phyloP scores from a whole-genome alignment of 768 basidiomycete genomes.

The Termitomyces titanicus region DNA sequence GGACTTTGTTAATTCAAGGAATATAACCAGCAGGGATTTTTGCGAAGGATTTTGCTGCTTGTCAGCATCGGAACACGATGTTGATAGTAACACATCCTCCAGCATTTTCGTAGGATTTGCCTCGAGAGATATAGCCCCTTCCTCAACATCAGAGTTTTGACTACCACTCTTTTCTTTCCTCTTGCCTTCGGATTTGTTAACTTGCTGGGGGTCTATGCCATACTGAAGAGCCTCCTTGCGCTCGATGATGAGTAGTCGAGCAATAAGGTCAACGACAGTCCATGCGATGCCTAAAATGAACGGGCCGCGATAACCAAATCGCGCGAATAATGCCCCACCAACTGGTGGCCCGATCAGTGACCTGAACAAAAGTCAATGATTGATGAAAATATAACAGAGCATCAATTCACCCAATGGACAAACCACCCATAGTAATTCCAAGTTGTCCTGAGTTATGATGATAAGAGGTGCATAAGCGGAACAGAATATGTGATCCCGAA shows the following conservation, averaged over 20 bases:
- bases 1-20: constrained; percentile 39
- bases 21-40: constrained; percentile 38
- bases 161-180: not conserved
- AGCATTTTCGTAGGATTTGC: not conserved
- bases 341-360: constrained; percentile 54
- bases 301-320: constrained; percentile 58
- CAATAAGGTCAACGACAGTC: constrained; percentile 46
- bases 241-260: constrained; percentile 56
- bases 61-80: not conserved
- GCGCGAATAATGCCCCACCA: constrained; percentile 50
- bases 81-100: not conserved
- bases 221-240: constrained; percentile 45
- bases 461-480: not conserved
- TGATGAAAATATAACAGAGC: not conserved
- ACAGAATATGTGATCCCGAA: not conserved
- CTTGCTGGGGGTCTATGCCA: constrained; percentile 39
- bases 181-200: not conserved
- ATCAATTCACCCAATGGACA: constrained; percentile 45
- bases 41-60: constrained; percentile 3
- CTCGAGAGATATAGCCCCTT: not conserved
- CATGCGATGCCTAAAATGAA: constrained; percentile 50
- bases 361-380: constrained; percentile 22
- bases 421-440: constrained; percentile 56
- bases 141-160: not conserved
- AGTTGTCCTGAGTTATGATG: constrained; percentile 41